Evolutionary conservation across 805 yeast species (phyloP).

Genomic region (Ogataea neopini): DNA sequence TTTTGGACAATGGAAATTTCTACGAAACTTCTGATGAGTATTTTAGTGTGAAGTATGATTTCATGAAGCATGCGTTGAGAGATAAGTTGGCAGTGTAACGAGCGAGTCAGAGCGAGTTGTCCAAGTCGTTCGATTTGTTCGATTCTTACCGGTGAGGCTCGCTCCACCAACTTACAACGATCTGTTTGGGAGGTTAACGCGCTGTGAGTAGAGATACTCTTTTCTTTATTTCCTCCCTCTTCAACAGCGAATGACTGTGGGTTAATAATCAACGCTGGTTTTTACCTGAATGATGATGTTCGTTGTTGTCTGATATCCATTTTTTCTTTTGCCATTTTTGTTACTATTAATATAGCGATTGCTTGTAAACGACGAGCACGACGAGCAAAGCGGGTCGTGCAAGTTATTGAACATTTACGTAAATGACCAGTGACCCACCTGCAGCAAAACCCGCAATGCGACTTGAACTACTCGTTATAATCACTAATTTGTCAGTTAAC

Average conservation of each 20-base stretch:
- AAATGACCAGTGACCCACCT: too few relatives aligned
- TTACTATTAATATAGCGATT: constrained; percentile 6
- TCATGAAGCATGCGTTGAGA: constrained; percentile 68
- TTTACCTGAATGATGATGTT: background rate
- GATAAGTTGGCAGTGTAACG: constrained; percentile 32
- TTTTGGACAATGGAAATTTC: constrained; percentile 45
- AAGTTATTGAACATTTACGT: too few relatives aligned
- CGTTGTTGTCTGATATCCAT: constrained; percentile 1
- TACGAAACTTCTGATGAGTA: constrained; percentile 44
- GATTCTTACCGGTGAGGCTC: too few relatives aligned
- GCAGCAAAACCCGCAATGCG: too few relatives aligned
- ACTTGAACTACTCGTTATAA: too few relatives aligned
- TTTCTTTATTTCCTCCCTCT: background rate
- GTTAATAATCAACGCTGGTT: background rate
- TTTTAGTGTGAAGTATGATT: constrained; percentile 49
- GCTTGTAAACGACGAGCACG: constrained; percentile 3
- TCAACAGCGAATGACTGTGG: background rate
- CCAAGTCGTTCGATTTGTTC: too few relatives aligned
- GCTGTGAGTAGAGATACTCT: too few relatives aligned
- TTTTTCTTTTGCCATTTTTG: constrained; percentile 1
- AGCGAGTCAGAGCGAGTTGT: background rate
- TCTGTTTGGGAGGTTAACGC: too few relatives aligned
- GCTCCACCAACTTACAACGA: too few relatives aligned
- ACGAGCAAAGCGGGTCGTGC: background rate
- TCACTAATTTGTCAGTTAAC: too few relatives aligned